Base-by-base conservation (phyloP, 768 basidiomycete genomes). In the Bullera alba region DNA sequence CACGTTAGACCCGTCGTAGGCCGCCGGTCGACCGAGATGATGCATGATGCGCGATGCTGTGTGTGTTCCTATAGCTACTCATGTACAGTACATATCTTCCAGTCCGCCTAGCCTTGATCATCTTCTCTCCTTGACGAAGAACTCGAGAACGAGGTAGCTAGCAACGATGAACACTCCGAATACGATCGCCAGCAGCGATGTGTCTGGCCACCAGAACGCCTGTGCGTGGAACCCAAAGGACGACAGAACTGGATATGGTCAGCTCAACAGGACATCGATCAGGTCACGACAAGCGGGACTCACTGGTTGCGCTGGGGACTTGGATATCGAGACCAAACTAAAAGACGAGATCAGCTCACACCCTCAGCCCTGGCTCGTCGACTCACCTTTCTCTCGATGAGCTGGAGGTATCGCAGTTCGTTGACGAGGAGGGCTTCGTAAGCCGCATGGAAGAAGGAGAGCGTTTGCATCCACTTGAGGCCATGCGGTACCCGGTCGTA, bases 181-280 rank as follows among this genome's bases (percentile, higher is more conserved):
- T 76, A 90, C 90, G 42, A 90, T 87, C 5, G 78, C 85, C 4
- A 97, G 78, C 0, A 91, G 74, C 0, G 83, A 79, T 28, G 91
- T 86, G 68, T 99, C 92, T 0, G 95, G 95, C 87, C 87, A 97
- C 95, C 95, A 99, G 78, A 92, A 97, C 0, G 93, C 90, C 77
- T 90, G 88, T 23, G 92, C 84, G 52, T 83, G 80, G 46, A 99
- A 81, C 4, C 95, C 95, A 61, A 99, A 99, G 23, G 85, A 83
- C 6, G 89, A 92, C 19, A 99, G 76, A 63, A 99, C 64, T 66
- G 34, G 26, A 10, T 10, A 42, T 16, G 27, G 27, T 25, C 23
- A 19, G 51, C 4, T 38, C n/a, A n/a, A n/a, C n/a, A n/a, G n/a
- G n/a, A n/a, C n/a, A n/a, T 17, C 32, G 23, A 19, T 48, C 6